These are phyloP conservation scores for Scedosporium boydii DNA, from an alignment of 2,329 filamentous ascomycete genomes.

Conservation along the genomic window DNA sequence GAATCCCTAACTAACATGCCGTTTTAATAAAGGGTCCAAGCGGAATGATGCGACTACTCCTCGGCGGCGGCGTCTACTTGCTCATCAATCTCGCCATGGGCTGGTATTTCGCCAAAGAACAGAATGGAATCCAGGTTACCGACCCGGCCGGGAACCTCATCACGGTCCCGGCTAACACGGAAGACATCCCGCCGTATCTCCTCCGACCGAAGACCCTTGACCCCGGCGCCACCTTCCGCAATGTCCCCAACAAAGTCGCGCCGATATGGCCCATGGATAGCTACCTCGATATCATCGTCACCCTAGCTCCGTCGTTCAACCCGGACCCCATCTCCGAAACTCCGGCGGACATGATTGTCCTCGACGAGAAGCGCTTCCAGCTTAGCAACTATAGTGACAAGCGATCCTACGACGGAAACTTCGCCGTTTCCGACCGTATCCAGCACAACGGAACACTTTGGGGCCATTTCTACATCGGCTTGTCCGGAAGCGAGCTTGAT, in stretches of 20 bases:
- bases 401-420: constrained; percentile 65
- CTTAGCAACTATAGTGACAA: constrained; percentile 72
- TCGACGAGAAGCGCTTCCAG: constrained; percentile 72
- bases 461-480: constrained; percentile 85
- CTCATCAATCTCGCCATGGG: constrained; percentile 49
- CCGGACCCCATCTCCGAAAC: constrained; percentile 58
- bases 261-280: constrained; percentile 83
- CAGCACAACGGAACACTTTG: constrained; percentile 91
- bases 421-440: constrained; percentile 67
- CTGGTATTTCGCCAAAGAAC: constrained; percentile 39
- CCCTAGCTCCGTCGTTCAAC: constrained; percentile 66
- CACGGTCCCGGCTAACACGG: constrained; percentile 42
- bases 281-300: constrained; percentile 73
- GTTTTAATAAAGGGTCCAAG: neutral
- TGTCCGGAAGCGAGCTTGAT: constrained; percentile 67
- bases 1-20: neutral
- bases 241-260: constrained; percentile 60
- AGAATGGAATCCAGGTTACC: constrained; percentile 35
- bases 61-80: constrained; percentile 47
- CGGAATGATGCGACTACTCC: constrained; percentile 30
- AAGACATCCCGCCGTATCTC: constrained; percentile 53
- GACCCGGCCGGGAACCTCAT: constrained; percentile 43
- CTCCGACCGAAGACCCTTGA: constrained; percentile 52
- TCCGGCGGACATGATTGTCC: constrained; percentile 58
- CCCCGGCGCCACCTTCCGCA: constrained; percentile 53